Conservation (phyloP, 345 rosid species). For the Rubroshorea leprosula region DNA sequence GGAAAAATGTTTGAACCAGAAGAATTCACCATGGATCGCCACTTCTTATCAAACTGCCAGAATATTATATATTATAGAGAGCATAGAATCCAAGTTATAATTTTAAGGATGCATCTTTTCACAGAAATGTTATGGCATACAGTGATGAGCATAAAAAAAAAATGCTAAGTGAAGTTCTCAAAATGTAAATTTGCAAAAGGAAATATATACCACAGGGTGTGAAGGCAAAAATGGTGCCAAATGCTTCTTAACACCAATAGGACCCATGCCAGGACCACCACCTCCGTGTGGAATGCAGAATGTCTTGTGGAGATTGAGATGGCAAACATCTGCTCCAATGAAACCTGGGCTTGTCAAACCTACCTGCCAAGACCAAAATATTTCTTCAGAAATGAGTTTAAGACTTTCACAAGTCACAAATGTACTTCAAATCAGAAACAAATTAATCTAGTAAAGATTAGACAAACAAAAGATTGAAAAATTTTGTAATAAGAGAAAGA, state of each 20-base stretch:
- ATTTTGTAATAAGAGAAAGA: no score
- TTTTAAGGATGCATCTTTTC: constrained; percentile 2
- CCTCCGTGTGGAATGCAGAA: constrained; percentile 99
- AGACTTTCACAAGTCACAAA: neutral
- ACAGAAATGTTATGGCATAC: neutral
- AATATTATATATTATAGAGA: neutral
- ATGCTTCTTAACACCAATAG: constrained; percentile 96
- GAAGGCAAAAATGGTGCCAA: constrained; percentile 95
- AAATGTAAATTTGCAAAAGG: neutral
- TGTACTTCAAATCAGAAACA: no score
- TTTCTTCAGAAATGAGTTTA: constrained; percentile 4
- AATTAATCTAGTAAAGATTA: no score
- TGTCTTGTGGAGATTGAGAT: constrained; percentile 97
- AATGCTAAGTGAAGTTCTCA: no score
- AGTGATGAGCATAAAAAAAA: neutral
- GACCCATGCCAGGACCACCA: constrained; percentile 99
- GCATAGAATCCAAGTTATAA: no score
- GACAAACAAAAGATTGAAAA: no score
- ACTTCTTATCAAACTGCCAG: constrained; percentile 6
- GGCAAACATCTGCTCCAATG: constrained; percentile 99
- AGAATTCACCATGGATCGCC: constrained; percentile 10
- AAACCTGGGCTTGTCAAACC: constrained; percentile 98
- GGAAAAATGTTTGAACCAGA: constrained; percentile 1
- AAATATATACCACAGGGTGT: constrained; percentile 82
- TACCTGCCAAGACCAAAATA: constrained; percentile 41